A percentile compares a stretch with the other conserved stretches of the same genome.
Evolutionary conservation across 352 stramenopile species (phyloP).

Genomic region (Phytophthora sojae): DNA sequence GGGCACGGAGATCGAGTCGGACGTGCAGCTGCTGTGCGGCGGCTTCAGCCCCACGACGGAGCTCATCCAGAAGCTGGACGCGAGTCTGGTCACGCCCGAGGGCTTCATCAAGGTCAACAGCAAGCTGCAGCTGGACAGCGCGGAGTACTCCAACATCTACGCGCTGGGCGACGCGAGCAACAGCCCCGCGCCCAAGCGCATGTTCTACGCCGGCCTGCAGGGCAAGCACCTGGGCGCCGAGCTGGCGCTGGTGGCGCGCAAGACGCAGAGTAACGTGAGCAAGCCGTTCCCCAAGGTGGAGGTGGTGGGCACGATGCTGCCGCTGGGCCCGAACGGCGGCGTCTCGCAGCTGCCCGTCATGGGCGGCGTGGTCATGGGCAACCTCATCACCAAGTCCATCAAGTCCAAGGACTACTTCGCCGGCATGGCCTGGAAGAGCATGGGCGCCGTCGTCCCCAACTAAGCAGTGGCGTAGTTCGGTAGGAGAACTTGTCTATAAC

Average conservation of each 20-base stretch:
- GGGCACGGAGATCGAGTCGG: conserved; percentile 53
- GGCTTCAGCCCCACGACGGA: conserved; percentile 51
- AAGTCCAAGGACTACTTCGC: conserved; percentile 64
- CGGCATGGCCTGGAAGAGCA: conserved; percentile 37
- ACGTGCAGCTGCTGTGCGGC: conserved; percentile 55
- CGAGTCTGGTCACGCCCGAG: conserved; percentile 41
- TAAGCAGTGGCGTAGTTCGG: conserved; percentile 15
- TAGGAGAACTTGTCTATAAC: neutral
- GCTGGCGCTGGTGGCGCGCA: conserved; percentile 46
- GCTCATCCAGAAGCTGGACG: conserved; percentile 45
- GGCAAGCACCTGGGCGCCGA: conserved; percentile 50
- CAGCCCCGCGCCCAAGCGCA: conserved; percentile 54
- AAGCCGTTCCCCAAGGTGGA: conserved; percentile 54
- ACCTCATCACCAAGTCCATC: conserved; percentile 56
- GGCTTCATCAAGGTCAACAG: conserved; percentile 58
- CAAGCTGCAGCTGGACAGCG: conserved; percentile 53
- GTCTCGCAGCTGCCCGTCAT: conserved; percentile 62
- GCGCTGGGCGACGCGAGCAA: conserved; percentile 60
- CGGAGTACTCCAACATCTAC: conserved; percentile 57
- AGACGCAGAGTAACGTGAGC: conserved; percentile 43
- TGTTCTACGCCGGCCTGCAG: conserved; percentile 50
- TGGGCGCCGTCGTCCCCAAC: conserved; percentile 27
- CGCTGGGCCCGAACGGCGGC: conserved; percentile 61
- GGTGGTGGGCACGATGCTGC: conserved; percentile 45
- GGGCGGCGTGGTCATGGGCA: conserved; percentile 56